Evolutionary conservation across 139 green algal species (phyloP), one percentile per base, ranked within the genome.

Genomic region (Ettlia oleoabundans): DNA sequence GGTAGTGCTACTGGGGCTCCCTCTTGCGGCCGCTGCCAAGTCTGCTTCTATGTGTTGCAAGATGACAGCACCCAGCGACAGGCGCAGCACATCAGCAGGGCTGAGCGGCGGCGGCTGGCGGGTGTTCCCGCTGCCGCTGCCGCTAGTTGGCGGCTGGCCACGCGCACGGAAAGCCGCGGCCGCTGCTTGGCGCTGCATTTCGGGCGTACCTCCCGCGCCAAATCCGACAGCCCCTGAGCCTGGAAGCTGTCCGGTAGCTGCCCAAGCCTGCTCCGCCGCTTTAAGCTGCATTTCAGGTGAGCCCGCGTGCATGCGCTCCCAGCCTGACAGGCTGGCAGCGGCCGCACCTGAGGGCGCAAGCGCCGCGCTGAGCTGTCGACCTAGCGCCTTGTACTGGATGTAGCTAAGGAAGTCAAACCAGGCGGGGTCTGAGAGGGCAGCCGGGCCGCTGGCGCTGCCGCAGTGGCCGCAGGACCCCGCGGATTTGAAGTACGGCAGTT

Each of bases 11-110:
- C n/a, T n/a, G n/a, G n/a, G n/a, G n/a, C n/a, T n/a, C n/a, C n/a
- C n/a, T n/a, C n/a, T 30, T 58, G 64, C 65, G 24, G 28, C 41
- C 1, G 28, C 42, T 22, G 70, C 71, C 55, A 86, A 35, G 37
- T 86, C 81, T 30, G 67, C 37, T 32, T 78, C 52, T 4, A 76
- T 55, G 30, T 86, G 73, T 32, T 64, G 32, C 30, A 86, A 32
- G 7, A 86, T 37, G 2, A 13, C 37, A 4, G 5, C 35, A 15
- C 81, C 81, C 2, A 76, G 32, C 1, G 52, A 37, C 40, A 86
- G 43, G 21, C 81, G 81, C 51, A 82, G 51, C 22, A 63, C 53
- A 9, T 82, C 72, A 18, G 53, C 73, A 0, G 73, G 6, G 0
- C 19, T 80, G 9, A 69, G 37, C 35, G 7, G 37, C 15, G 71